Evolutionary conservation across 2,329 filamentous ascomycete species (phyloP), one percentile per base, ranked within the genome.

Genomic region (Hypoxylon sp.): DNA sequence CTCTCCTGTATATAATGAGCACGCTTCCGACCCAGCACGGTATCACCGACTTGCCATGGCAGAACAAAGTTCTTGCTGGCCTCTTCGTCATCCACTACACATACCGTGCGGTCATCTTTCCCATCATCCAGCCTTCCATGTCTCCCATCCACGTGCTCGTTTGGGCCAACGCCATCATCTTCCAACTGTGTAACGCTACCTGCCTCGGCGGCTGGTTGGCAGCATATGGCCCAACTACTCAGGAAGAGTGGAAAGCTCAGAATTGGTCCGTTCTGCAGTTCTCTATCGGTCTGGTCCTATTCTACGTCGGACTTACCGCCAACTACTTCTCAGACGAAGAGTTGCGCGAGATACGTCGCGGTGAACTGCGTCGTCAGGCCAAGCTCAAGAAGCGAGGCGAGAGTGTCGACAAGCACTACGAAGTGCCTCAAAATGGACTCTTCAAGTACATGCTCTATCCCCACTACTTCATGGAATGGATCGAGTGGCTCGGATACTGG

Each of bases 401-500:
- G 49, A 81, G 85, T 66, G 90, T 92, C 68, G 87, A 92, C 50
- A 97, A 96, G 82, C 88, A 97, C 68, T 98, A 98, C 79, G 89
- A 92, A 82, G 88, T 99, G 58, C 96, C 96, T 0, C 85, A 93
- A 76, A 91, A 91, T 56, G 94, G 95, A 0, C 81, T 97, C 55
- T 99, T 98, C 81, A 85, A 87, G 72, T 91, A 90, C 75, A 88
- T 97, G 77, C 85, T 98, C 66, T 97, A 91, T 80, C 94, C 96
- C 72, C 96, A 99, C 79, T 99, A 98, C 80, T 85, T 97, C n/a
- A 92, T 91, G 77, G 96, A 99, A 82, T 99, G 96, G 96, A 79
- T 97, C 59, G 96, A 99, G 85, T 99, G 96, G 96, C 80, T 87
- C 2, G 96, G 96, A 0, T 99, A 94, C 79, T 94, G 91, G 84